Evolutionary conservation across 257 asterid genomes (phyloP).

Genomic region (Buddleja alternifolia): DNA sequence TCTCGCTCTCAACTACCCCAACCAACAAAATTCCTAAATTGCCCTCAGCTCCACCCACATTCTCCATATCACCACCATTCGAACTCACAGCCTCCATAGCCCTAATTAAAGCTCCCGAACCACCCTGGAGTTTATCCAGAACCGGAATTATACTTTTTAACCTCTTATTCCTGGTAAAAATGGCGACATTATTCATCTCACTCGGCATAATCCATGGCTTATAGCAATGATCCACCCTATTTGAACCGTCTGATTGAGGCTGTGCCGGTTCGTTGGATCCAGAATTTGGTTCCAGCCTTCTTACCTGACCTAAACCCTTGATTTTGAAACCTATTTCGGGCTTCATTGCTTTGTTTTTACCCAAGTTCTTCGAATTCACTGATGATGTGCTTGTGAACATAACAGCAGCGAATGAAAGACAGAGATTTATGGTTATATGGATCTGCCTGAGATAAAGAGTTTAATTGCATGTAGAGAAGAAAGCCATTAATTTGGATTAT

Average conservation of each 20-base stretch:
- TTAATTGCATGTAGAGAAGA: too few species aligned
- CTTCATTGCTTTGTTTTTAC: too few species aligned
- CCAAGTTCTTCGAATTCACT: constrained; percentile 9
- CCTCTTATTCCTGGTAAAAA: constrained; percentile 71
- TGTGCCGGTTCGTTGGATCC: constrained; percentile 28
- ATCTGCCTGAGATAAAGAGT: too few species aligned
- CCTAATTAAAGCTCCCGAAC: constrained; percentile 31
- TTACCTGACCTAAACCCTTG: constrained; percentile 27
- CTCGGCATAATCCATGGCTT: constrained; percentile 48
- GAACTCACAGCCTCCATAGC: constrained; percentile 32
- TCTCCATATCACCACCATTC: constrained; percentile 32
- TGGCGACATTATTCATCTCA: constrained; percentile 60
- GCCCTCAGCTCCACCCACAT: too few species aligned
- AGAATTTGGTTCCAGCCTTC: constrained; percentile 28
- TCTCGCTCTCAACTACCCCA: too few species aligned
- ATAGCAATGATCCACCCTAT: constrained; percentile 41
- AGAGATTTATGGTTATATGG: background rate
- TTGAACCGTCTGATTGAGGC: constrained; percentile 42
- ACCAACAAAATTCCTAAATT: too few species aligned
- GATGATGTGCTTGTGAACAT: too few species aligned
- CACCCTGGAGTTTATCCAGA: constrained; percentile 32
- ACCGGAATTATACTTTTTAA: constrained; percentile 46
- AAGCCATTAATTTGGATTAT: too few species aligned
- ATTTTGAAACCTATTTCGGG: background rate
- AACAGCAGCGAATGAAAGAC: too few species aligned